phyloP scores from a whole-genome alignment of 805 yeast genomes.

The Candida rishiriensis region DNA sequence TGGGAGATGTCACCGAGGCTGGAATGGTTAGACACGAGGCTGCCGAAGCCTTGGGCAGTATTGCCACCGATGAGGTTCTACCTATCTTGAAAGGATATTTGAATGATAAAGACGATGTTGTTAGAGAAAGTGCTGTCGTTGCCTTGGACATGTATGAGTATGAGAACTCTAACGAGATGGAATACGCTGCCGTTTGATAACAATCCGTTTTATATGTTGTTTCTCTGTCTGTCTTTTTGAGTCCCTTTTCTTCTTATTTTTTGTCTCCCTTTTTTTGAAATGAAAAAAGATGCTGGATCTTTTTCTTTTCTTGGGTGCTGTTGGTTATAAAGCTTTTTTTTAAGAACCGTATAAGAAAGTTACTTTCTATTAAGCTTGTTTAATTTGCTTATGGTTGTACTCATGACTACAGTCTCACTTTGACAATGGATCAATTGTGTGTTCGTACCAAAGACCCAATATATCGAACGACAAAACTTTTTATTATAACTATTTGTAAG shows the following conservation, averaged over 20 bases:
- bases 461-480: no score
- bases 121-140: slow-evolving; percentile 93
- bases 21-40: slow-evolving; percentile 99
- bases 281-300: not conserved
- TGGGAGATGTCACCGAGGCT: slow-evolving; percentile 75
- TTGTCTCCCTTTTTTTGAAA: not conserved
- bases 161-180: slow-evolving; percentile 79
- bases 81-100: slow-evolving; percentile 80
- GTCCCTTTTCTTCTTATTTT: not conserved
- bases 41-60: slow-evolving; percentile 96
- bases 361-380: no score
- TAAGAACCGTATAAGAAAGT: no score
- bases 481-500: no score
- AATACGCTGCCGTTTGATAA: slow-evolving; percentile 48
- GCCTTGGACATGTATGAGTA: slow-evolving; percentile 98
- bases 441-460: no score
- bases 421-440: no score
- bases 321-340: no score
- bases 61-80: slow-evolving; percentile 92
- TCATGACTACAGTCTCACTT: no score
- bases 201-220: no score
- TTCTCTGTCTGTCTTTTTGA: no score
- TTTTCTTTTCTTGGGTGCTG: not conserved
- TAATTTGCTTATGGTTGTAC: no score
- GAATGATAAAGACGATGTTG: slow-evolving; percentile 81